Conservation (phyloP, 169 alveolate species). For the Cyclospora cayetanensis region DNA sequence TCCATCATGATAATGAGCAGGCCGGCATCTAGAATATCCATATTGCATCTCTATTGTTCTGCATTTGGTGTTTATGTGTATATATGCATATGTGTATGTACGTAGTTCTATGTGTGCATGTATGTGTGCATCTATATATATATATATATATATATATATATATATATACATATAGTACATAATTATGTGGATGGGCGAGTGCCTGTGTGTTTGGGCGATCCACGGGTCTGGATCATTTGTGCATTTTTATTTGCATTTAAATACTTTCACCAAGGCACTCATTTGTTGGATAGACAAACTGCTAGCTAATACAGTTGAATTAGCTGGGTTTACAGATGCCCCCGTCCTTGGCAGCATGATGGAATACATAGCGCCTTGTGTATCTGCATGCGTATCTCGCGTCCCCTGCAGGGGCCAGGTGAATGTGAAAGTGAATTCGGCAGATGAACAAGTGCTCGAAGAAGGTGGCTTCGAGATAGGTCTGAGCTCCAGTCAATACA, state of each 20-base stretch:
- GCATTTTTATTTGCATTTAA: not conserved
- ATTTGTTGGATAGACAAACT: not conserved
- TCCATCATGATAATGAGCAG: too few species aligned
- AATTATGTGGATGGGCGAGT: not conserved
- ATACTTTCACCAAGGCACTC: not conserved
- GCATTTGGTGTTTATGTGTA: not conserved
- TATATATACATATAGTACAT: not conserved
- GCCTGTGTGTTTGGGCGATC: not conserved
- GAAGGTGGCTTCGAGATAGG: too few species aligned
- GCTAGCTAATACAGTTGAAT: not conserved
- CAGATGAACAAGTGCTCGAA: not conserved
- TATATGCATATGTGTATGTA: not conserved
- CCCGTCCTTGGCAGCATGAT: too few species aligned
- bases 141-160: not conserved
- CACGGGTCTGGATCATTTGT: not conserved
- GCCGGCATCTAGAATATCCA: too few species aligned
- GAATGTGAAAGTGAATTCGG: not conserved
- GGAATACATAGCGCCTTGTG: not conserved
- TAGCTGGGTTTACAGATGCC: not conserved
- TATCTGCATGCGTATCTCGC: too few species aligned
- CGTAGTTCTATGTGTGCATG: not conserved
- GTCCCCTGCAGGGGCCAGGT: too few species aligned
- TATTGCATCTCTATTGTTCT: conserved; percentile 65
- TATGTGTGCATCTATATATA: not conserved
- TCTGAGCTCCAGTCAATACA: not conserved